phyloP scores from a whole-genome alignment of 2,329 filamentous ascomycete genomes.

The Calonectria leucothoes region DNA sequence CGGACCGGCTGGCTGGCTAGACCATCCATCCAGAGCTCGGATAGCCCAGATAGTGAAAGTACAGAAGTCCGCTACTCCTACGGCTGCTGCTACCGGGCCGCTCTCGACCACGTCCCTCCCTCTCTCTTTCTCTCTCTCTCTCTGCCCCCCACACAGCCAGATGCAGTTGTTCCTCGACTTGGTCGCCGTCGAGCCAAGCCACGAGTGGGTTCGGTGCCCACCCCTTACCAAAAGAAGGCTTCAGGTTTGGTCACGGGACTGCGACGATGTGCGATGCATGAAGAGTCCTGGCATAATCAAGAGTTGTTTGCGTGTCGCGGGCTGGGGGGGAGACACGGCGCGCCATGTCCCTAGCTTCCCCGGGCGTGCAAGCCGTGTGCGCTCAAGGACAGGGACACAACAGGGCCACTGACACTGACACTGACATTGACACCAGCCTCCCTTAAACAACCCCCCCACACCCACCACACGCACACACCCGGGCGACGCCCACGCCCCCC shows the following conservation, averaged over 20 bases:
- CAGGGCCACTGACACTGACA: constrained; percentile 2
- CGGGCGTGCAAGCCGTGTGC: not conserved
- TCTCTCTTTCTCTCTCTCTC: too few species aligned
- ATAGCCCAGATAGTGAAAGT: not conserved
- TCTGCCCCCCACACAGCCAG: not conserved
- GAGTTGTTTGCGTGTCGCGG: not conserved
- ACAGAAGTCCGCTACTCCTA: not conserved
- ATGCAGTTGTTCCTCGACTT: not conserved
- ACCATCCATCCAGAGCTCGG: not conserved
- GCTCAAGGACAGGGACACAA: not conserved
- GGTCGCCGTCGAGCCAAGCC: not conserved
- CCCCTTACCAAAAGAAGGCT: not conserved
- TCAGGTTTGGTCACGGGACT: constrained; percentile 6
- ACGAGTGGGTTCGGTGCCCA: constrained; percentile 2
- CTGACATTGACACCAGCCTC: constrained; percentile 1
- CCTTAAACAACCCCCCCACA: too few species aligned
- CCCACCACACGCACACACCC: not conserved
- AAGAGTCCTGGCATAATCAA: not conserved
- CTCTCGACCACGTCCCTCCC: not conserved
- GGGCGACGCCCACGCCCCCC: not conserved
- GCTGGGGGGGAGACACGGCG: not conserved
- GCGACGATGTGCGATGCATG: constrained; percentile 11
- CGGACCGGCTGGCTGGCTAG: not conserved
- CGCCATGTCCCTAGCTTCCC: not conserved
- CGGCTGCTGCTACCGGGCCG: not conserved